phyloP scores from a whole-genome alignment of 2,329 filamentous ascomycete genomes.

The Chaetomium sp. region DNA sequence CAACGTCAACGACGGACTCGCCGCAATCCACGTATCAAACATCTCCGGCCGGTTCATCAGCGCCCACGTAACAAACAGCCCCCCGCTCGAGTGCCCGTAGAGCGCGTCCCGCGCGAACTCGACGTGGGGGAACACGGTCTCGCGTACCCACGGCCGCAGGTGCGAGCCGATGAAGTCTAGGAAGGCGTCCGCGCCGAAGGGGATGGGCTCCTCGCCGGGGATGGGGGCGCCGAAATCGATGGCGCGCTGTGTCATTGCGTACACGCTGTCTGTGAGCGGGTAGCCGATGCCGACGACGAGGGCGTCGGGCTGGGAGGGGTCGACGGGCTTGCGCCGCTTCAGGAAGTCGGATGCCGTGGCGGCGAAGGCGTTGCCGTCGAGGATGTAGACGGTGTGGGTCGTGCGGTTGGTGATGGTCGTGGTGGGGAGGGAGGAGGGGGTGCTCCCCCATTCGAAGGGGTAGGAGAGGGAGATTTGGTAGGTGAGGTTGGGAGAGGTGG shows the following conservation, averaged over 20 bases:
- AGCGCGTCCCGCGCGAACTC: slow-evolving; percentile 32
- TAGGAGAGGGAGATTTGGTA: slow-evolving; percentile 31
- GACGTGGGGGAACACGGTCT: slow-evolving; percentile 31
- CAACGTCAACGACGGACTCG: slow-evolving; percentile 33
- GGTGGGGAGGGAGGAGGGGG: slow-evolving; percentile 14
- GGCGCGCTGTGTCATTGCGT: slow-evolving; percentile 32
- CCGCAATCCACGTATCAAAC: slow-evolving; percentile 36
- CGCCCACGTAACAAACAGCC: slow-evolving; percentile 33
- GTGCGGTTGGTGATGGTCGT: not conserved
- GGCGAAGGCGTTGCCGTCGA: slow-evolving; percentile 37
- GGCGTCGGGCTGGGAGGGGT: slow-evolving; percentile 33
- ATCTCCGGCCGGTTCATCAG: slow-evolving; percentile 32
- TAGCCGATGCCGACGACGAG: slow-evolving; percentile 38
- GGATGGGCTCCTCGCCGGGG: slow-evolving; percentile 14
- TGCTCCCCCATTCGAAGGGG: slow-evolving; percentile 32
- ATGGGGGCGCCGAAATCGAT: slow-evolving; percentile 36
- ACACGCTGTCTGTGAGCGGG: slow-evolving; percentile 33
- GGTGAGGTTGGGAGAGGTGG: slow-evolving; percentile 19
- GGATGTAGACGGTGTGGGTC: slow-evolving; percentile 30
- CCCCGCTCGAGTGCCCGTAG: slow-evolving; percentile 37
- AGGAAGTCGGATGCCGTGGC: slow-evolving; percentile 36
- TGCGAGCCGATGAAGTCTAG: slow-evolving; percentile 33
- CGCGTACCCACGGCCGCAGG: slow-evolving; percentile 33
- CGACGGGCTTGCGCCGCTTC: slow-evolving; percentile 35
- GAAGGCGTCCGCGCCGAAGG: slow-evolving; percentile 32